Evolutionary conservation across 306 rosid species (phyloP).

Genomic region (Fragaria nilgerrensis): DNA sequence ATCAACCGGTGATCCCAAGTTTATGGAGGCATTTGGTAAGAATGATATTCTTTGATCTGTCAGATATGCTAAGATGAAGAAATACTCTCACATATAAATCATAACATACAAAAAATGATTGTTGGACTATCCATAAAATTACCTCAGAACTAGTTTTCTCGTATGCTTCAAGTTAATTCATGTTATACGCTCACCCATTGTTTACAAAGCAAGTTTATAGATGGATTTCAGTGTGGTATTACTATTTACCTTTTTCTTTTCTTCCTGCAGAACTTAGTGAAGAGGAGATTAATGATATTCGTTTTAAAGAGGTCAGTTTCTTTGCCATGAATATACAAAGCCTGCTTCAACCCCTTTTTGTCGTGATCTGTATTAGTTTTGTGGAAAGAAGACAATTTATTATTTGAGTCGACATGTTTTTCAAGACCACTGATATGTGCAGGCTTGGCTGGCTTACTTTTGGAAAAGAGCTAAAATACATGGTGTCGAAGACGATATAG

Average conservation of each 20-base stretch:
- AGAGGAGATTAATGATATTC: slow-evolving; percentile 86
- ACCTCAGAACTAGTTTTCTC: background rate
- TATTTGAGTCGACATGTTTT: background rate
- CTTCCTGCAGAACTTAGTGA: slow-evolving; percentile 78
- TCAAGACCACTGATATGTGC: slow-evolving; percentile 14
- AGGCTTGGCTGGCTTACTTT: slow-evolving; percentile 91
- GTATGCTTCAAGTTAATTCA: background rate
- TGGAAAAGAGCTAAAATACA: slow-evolving; percentile 95
- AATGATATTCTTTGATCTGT: slow-evolving; percentile 21
- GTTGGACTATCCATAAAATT: background rate
- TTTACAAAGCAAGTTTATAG: slow-evolving; percentile 11
- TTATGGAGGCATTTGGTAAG: slow-evolving; percentile 84
- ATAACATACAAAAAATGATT: background rate
- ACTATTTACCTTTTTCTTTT: slow-evolving; percentile 12
- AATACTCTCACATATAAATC: background rate
- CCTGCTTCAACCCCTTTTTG: slow-evolving; percentile 11
- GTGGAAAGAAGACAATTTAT: background rate
- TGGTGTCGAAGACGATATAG: slow-evolving; percentile 87
- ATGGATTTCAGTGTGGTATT: slow-evolving; percentile 8
- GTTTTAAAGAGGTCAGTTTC: slow-evolving; percentile 80
- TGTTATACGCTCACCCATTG: background rate
- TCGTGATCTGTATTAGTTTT: background rate
- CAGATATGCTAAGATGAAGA: slow-evolving; percentile 9
- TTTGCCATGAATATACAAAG: slow-evolving; percentile 10
- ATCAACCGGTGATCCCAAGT: slow-evolving; percentile 71